Conservation (phyloP, 2,329 filamentous ascomycete genomes). For the Claviceps citrina region DNA sequence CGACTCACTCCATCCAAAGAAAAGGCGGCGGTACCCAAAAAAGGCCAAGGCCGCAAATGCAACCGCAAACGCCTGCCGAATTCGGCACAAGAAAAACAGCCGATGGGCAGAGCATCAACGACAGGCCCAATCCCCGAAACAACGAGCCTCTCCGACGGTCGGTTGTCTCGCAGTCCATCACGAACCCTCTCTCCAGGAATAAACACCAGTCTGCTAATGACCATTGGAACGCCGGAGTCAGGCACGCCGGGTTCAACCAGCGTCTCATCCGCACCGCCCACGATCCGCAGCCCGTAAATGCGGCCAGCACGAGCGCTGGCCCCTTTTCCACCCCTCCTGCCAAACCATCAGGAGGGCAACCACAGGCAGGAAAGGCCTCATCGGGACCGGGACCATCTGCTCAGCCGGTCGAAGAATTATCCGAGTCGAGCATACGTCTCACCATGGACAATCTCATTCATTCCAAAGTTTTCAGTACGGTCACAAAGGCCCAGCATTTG, state of each 20-base stretch:
- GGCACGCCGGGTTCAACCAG: not conserved
- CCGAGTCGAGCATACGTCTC: conserved; percentile 2
- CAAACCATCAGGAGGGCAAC: not conserved
- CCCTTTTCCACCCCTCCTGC: not conserved
- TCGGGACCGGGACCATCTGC: not conserved
- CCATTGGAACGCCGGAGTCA: not conserved
- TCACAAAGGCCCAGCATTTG: not conserved
- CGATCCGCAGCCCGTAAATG: not conserved
- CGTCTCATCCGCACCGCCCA: not conserved
- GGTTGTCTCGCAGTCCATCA: not conserved
- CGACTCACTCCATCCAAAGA: not conserved
- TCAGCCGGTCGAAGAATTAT: not conserved
- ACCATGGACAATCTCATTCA: conserved; percentile 2
- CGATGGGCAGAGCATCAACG: not conserved
- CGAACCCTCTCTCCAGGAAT: too few species aligned
- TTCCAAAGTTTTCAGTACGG: not conserved
- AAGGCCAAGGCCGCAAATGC: not conserved
- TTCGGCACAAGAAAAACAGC: not conserved
- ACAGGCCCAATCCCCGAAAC: not conserved
- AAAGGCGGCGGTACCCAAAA: not conserved
- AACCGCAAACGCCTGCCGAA: not conserved
- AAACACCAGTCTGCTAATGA: not conserved
- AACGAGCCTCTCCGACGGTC: not conserved
- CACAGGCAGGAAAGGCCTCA: not conserved
- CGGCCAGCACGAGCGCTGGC: not conserved